Base-by-base conservation (phyloP, 306 rosid genomes). In the Mimosa pudica region DNA sequence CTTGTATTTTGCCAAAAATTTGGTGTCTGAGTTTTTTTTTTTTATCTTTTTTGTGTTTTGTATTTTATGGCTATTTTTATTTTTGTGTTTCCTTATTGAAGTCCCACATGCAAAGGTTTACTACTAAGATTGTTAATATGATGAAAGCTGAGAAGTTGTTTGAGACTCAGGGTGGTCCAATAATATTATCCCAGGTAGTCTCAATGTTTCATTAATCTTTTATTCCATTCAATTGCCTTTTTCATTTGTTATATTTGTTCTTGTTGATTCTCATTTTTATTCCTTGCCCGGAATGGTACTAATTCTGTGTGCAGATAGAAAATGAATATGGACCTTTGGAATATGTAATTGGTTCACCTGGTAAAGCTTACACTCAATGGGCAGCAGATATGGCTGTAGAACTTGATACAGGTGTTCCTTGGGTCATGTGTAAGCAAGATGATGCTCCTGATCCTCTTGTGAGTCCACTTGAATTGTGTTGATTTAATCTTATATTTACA, bases 381-480 rank as follows among this genome's bases (percentile, higher is more conserved):
- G 99, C 99, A 9, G 99, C 99, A 35, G 84, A 85, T 70, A 93
- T 95, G 99, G 99, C 99, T 65, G 67, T 89, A 49, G 97, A 91
- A 77, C 98, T 93, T 1, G 81, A 87, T n/a, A 95, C 99, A 1
- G 99, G 97, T 49, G 99, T 95, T 79, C 99, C 99, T 8, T 95
- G 99, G 99, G 89, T 95, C 77, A 95, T 95, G 99, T 95, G 99
- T 90, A 95, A 95, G 86, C 99, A 95, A 87, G 99, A 95, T 78
- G 99, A 95, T 84, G 99, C 99, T 78, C 99, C 99, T 83, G 99
- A 95, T 84, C 99, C 99, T 79, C 16, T 95, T 79, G 99, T 93
- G 85, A 91, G 98, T 77, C 64, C 58, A 68, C 24, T 74, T 69
- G 48, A 81, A 77, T 20, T 82, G 65, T 60, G 17, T 10, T 30